A percentile compares a stretch with the other conserved stretches of the same genome.
Evolutionary conservation across 169 alveolate genomes (phyloP).

Genomic region (Plasmodium coatneyi): DNA sequence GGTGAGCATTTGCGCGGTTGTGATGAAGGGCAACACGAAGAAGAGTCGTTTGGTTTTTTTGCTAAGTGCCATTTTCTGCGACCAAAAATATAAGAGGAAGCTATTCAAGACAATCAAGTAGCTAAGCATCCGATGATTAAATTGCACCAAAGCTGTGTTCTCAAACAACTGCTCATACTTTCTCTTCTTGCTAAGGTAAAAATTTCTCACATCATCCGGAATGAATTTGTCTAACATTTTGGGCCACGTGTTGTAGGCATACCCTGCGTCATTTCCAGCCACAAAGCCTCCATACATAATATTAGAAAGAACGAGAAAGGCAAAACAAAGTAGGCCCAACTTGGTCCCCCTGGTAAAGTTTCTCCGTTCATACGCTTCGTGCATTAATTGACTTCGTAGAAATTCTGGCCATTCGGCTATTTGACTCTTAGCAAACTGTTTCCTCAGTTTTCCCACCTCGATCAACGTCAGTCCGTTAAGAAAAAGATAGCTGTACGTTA

Average conservation of each 20-base stretch:
- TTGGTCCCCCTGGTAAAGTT: slow-evolving; percentile 40
- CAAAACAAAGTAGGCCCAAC: slow-evolving; percentile 26
- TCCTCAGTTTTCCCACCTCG: slow-evolving; percentile 61
- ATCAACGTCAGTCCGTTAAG: slow-evolving; percentile 78
- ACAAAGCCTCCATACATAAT: slow-evolving; percentile 82
- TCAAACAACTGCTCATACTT: slow-evolving; percentile 80
- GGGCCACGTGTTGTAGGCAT: slow-evolving; percentile 92
- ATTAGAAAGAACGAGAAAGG: slow-evolving; percentile 44
- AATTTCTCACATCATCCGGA: slow-evolving; percentile 81
- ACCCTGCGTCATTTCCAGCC: slow-evolving; percentile 91
- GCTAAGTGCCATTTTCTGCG: slow-evolving; percentile 36
- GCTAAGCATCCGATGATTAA: slow-evolving; percentile 89
- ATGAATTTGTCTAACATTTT: slow-evolving; percentile 84
- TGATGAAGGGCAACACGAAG: slow-evolving; percentile 78
- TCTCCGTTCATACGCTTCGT: slow-evolving; percentile 62
- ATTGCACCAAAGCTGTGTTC: slow-evolving; percentile 88
- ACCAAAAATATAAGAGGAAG: slow-evolving; percentile 44
- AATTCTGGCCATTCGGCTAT: slow-evolving; percentile 46
- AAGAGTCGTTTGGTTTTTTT: slow-evolving; percentile 77
- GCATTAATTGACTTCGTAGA: slow-evolving; percentile 29
- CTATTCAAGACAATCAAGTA: slow-evolving; percentile 77
- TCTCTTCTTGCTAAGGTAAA: slow-evolving; percentile 35
- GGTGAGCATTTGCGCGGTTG: slow-evolving; percentile 78
- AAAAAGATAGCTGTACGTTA: slow-evolving; percentile 80
- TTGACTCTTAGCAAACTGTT: slow-evolving; percentile 25